These are phyloP conservation scores for Clarireedia hainanense DNA, from an alignment of 2,329 filamentous ascomycete genomes.

Conservation along the genomic window DNA sequence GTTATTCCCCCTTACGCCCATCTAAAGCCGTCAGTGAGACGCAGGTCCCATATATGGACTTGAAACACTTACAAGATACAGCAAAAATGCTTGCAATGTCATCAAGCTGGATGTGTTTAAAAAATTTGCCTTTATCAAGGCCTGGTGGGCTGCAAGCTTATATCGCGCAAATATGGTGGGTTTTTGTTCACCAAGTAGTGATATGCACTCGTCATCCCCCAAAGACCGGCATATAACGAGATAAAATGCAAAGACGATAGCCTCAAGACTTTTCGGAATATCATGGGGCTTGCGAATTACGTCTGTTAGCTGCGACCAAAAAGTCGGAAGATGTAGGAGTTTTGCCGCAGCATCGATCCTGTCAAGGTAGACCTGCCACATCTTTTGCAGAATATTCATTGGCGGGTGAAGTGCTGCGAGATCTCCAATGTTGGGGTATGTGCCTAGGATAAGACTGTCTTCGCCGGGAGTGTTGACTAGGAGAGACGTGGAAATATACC, in stretches of 20 bases:
- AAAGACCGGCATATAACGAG: slow-evolving; percentile 5
- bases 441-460: background rate
- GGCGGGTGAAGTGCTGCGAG: slow-evolving; percentile 42
- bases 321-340: slow-evolving; percentile 54
- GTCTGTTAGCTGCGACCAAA: slow-evolving; percentile 4
- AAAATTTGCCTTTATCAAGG: slow-evolving; percentile 13
- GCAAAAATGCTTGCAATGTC: slow-evolving; percentile 12
- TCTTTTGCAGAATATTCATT: slow-evolving; percentile 49
- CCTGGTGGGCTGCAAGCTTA: slow-evolving; percentile 8
- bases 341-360: slow-evolving; percentile 44
- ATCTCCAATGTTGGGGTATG: background rate
- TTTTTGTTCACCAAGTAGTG: slow-evolving; percentile 11
- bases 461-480: background rate
- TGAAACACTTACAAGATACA: slow-evolving; percentile 11
- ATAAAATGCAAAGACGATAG: slow-evolving; percentile 13
- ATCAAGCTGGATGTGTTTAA: slow-evolving; percentile 10
- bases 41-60: background rate
- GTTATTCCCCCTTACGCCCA: slow-evolving; percentile 25
- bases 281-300: background rate
- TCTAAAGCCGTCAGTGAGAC: slow-evolving; percentile 34
- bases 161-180: slow-evolving; percentile 5
- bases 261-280: slow-evolving; percentile 9
- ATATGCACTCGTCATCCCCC: slow-evolving; percentile 9
- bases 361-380: slow-evolving; percentile 51
- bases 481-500: background rate